These are phyloP conservation scores for Rachicladosporium sp. DNA, from an alignment of 2,329 filamentous ascomycete genomes.

Conservation along the genomic window DNA sequence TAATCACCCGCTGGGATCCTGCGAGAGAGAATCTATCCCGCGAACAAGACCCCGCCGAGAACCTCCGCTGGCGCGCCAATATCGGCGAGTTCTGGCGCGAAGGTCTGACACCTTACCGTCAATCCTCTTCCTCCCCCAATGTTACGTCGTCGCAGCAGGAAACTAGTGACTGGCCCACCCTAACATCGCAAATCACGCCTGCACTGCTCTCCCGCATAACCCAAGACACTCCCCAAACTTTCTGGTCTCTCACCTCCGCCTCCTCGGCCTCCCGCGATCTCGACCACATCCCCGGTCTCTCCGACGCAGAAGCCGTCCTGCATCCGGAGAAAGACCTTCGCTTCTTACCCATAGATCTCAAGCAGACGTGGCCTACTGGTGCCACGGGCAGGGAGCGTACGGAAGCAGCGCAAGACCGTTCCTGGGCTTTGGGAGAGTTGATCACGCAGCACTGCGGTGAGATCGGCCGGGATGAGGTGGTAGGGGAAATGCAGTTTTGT, in stretches of 20 bases:
- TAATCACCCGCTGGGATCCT: conserved; percentile 46
- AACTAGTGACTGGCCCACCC: conserved; percentile 38
- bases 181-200: conserved; percentile 39
- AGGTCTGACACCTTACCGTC: conserved; percentile 37
- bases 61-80: conserved; percentile 42
- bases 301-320: conserved; percentile 16
- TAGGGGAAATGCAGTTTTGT: conserved; percentile 51
- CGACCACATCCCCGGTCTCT: conserved; percentile 47
- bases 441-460: conserved; percentile 28
- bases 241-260: conserved; percentile 46
- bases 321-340: conserved; percentile 34
- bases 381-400: conserved; percentile 51
- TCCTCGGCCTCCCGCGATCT: conserved; percentile 44
- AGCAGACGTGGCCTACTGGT: conserved; percentile 49
- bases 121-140: conserved; percentile 21
- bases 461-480: conserved; percentile 17
- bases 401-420: conserved; percentile 49
- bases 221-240: conserved; percentile 28
- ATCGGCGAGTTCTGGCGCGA: conserved; percentile 44
- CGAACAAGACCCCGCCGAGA: conserved; percentile 30
- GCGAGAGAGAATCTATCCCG: conserved; percentile 33
- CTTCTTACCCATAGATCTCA: conserved; percentile 48
- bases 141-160: conserved; percentile 27
- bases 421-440: conserved; percentile 47
- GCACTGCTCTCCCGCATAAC: conserved; percentile 39